phyloP scores from a whole-genome alignment of 495 filamentous ascomycete genomes.

The Opeltia flavorubescens region DNA sequence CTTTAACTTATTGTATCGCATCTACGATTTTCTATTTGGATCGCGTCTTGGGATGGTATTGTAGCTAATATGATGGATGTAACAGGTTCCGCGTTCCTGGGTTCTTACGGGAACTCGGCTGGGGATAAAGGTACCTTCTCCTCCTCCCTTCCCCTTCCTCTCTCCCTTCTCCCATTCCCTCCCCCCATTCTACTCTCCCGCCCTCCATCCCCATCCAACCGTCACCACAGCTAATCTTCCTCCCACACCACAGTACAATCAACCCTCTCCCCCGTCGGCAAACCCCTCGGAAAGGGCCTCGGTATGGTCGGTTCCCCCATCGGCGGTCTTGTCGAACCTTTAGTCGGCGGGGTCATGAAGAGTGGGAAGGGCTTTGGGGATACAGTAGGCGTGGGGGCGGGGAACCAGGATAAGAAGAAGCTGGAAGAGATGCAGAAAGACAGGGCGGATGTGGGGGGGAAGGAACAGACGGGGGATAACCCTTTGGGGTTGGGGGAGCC shows the following conservation, averaged over 20 bases:
- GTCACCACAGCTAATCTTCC: background rate
- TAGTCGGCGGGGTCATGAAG: conserved; percentile 14
- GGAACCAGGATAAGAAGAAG: conserved; percentile 5
- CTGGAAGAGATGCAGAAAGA: conserved; percentile 7
- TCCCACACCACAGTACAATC: conserved; percentile 10
- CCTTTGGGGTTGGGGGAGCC: conserved; percentile 21
- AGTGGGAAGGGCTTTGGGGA: conserved; percentile 7
- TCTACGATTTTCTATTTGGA: too few species aligned
- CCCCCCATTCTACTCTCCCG: background rate
- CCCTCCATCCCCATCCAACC: conserved; percentile 3
- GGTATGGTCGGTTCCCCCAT: conserved; percentile 11
- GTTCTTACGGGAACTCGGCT: conserved; percentile 1
- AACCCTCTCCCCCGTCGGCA: conserved; percentile 14
- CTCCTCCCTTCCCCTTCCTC: background rate
- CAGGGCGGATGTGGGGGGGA: conserved; percentile 9
- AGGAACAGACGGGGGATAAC: conserved; percentile 17
- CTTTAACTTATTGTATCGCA: too few species aligned
- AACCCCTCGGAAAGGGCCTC: conserved; percentile 17
- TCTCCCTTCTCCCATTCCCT: background rate
- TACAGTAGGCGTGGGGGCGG: conserved; percentile 3
- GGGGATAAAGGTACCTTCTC: background rate
- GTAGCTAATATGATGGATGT: too few species aligned
- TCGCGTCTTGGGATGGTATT: too few species aligned
- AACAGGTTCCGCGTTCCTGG: background rate
- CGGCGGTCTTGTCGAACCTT: conserved; percentile 14